A percentile compares a stretch with the other conserved stretches of the same genome.
Evolutionary conservation across 352 stramenopile genomes (phyloP).

Genomic region (Phytophthora citricola): DNA sequence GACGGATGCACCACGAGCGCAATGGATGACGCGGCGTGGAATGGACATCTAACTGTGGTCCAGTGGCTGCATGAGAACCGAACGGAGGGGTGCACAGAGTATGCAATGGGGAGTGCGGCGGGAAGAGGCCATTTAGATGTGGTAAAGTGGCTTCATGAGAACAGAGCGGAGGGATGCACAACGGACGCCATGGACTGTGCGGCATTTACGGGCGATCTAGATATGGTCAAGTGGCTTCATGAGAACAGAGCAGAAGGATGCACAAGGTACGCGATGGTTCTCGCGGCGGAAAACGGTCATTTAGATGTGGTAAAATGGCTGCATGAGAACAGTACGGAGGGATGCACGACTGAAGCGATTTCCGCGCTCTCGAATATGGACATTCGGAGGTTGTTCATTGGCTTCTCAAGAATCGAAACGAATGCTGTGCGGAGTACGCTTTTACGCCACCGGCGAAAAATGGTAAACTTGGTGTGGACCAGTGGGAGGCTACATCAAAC

Average conservation of each 20-base stretch:
- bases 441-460: slow-evolving; percentile 1
- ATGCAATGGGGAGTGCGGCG: slow-evolving; percentile 11
- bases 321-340: not conserved
- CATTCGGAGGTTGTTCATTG: slow-evolving; percentile 6
- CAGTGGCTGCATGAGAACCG: slow-evolving; percentile 13
- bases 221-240: slow-evolving; percentile 15
- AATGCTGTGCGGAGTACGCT: slow-evolving; percentile 8
- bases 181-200: slow-evolving; percentile 9
- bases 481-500: slow-evolving; percentile 9
- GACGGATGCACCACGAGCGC: not conserved
- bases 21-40: slow-evolving; percentile 7
- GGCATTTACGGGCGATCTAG: slow-evolving; percentile 4
- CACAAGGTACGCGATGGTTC: too few species aligned
- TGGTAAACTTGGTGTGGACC: slow-evolving; percentile 4
- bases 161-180: slow-evolving; percentile 8
- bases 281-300: too few species aligned
- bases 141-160: slow-evolving; percentile 19
- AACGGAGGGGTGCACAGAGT: slow-evolving; percentile 7
- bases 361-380: slow-evolving; percentile 5
- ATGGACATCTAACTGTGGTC: slow-evolving; percentile 5
- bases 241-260: not conserved
- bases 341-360: slow-evolving; percentile 5
- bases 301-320: too few species aligned
- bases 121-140: slow-evolving; percentile 4
- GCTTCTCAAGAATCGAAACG: slow-evolving; percentile 9